A percentile compares a stretch with the other conserved stretches of the same genome.
Evolutionary conservation across 1,284 basidiomycete genomes (phyloP).

Genomic region (Ceratobasidium sp.): DNA sequence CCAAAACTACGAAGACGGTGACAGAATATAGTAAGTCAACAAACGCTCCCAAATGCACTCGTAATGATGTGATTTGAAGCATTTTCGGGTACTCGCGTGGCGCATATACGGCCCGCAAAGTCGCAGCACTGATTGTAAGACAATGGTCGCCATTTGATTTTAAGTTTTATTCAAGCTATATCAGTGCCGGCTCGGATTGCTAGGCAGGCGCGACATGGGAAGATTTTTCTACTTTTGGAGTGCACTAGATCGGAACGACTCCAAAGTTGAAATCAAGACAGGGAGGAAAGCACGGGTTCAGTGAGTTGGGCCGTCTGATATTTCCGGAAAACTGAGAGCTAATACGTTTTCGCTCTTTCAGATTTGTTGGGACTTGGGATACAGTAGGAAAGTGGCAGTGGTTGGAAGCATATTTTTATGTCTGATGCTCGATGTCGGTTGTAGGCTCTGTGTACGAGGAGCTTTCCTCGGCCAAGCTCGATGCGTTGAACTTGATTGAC

Average conservation of each 20-base stretch:
- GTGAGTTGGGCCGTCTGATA: constrained; percentile 8
- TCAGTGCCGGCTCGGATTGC: constrained; percentile 44
- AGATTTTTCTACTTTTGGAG: constrained; percentile 46
- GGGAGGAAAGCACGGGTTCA: constrained; percentile 9
- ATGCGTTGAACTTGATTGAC: constrained; percentile 32
- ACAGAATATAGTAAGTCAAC: constrained; percentile 38
- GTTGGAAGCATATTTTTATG: background rate
- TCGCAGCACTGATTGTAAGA: constrained; percentile 47
- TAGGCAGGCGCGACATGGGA: constrained; percentile 43
- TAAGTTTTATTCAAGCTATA: background rate
- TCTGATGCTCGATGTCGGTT: background rate
- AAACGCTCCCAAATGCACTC: background rate
- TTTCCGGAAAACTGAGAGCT: constrained; percentile 19
- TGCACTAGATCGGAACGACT: constrained; percentile 27
- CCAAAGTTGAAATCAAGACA: background rate
- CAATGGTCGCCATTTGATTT: background rate
- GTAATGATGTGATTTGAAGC: background rate
- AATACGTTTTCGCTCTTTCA: constrained; percentile 14
- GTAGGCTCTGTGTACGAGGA: constrained; percentile 7
- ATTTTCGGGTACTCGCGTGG: constrained; percentile 48
- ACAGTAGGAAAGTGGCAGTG: background rate
- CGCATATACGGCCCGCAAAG: constrained; percentile 49
- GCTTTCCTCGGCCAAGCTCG: constrained; percentile 26
- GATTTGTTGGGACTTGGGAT: constrained; percentile 15
- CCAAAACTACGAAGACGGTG: constrained; percentile 43